Evolutionary conservation across 164 flowering plant species (phyloP).

Genomic region (Magnolia sinica): DNA sequence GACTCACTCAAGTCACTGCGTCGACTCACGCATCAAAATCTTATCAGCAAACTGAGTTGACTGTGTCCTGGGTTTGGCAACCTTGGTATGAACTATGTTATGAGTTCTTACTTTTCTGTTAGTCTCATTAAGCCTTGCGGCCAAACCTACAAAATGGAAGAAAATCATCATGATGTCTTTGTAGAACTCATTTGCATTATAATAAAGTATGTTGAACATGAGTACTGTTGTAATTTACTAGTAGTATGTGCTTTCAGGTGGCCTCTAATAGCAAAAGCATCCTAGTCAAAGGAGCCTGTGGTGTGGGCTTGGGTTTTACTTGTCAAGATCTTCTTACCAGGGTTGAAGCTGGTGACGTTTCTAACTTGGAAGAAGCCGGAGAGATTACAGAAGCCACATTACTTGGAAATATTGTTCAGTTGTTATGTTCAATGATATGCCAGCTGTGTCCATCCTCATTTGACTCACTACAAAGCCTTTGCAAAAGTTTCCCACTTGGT

Average conservation of each 20-base stretch:
- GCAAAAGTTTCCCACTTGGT: constrained; percentile 28
- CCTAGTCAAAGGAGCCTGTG: constrained; percentile 96
- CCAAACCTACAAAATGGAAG: too few relatives aligned
- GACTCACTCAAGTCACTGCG: too few relatives aligned
- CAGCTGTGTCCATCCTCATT: constrained; percentile 47
- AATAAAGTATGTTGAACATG: neutral
- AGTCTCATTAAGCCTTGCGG: too few relatives aligned
- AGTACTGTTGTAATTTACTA: neutral
- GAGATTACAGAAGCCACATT: constrained; percentile 44
- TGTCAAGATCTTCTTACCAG: constrained; percentile 66
- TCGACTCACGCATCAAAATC: too few relatives aligned
- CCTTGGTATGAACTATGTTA: too few relatives aligned
- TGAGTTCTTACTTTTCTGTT: too few relatives aligned
- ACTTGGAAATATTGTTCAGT: constrained; percentile 49
- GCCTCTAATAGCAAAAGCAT: constrained; percentile 57
- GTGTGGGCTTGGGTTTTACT: constrained; percentile 76
- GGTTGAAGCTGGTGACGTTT: constrained; percentile 32
- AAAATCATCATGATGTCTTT: too few relatives aligned
- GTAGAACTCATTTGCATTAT: too few relatives aligned
- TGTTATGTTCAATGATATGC: constrained; percentile 40
- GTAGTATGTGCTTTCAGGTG: constrained; percentile 53
- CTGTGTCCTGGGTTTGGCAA: too few relatives aligned
- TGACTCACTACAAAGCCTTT: constrained; percentile 45
- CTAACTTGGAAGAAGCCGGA: constrained; percentile 30
- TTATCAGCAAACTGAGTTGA: too few relatives aligned